A percentile compares a stretch with the other conserved stretches of the same genome.
These are phyloP conservation scores for Phoma sp. DNA, from an alignment of 2,329 filamentous ascomycete species.

Conservation along the genomic window DNA sequence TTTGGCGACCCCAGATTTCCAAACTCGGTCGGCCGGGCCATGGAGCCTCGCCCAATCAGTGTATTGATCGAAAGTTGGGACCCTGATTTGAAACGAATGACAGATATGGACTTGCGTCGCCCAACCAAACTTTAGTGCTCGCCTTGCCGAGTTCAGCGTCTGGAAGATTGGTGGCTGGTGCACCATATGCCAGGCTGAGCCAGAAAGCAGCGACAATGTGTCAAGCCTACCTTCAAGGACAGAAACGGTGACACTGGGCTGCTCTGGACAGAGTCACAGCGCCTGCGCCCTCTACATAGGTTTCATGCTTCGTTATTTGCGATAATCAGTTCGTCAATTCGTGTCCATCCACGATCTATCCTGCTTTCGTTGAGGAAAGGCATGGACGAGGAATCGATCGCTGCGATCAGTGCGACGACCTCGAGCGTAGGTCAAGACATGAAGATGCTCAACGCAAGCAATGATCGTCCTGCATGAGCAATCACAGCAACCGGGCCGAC, in stretches of 20 bases:
- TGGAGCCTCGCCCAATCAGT: not conserved
- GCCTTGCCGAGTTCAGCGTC: constrained; percentile 1
- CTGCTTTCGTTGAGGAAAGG: not conserved
- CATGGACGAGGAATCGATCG: not conserved
- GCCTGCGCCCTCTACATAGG: not conserved
- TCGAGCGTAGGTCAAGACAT: constrained; percentile 1
- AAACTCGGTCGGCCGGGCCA: not conserved
- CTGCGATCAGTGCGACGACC: not conserved
- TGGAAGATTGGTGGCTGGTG: constrained; percentile 5
- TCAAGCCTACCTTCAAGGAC: not conserved
- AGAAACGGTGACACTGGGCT: not conserved
- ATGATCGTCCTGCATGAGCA: constrained; percentile 13
- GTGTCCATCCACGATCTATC: too few relatives aligned
- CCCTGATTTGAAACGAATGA: not conserved
- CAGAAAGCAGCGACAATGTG: not conserved
- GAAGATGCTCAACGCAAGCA: constrained; percentile 6
- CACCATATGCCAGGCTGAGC: not conserved
- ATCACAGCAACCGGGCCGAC: constrained; percentile 25
- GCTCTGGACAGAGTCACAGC: not conserved
- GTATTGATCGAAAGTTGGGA: not conserved
- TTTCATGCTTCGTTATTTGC: too few relatives aligned
- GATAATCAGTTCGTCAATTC: too few relatives aligned
- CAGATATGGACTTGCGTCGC: not conserved
- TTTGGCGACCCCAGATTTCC: too few relatives aligned
- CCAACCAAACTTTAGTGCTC: not conserved